Percentiles rank a stretch among this genome's conserved stretches.
These are phyloP conservation scores for Melampsora abietis-canadensis DNA, from an alignment of 1,284 basidiomycete genomes.

Conservation along the genomic window DNA sequence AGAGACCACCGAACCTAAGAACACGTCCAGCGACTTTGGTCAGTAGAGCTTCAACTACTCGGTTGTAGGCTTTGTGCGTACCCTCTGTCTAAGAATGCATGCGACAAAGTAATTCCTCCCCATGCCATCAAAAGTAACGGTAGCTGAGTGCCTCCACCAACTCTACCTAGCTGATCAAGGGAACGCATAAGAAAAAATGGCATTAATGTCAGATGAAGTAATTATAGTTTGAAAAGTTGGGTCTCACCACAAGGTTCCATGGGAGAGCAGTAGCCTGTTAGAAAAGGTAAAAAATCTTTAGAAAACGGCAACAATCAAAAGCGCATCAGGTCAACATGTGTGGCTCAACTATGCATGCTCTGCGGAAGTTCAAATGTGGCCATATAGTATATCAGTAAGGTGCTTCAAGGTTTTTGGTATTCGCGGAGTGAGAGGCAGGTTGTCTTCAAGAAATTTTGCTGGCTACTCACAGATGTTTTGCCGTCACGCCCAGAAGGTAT, in stretches of 20 bases:
- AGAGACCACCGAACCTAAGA: neutral
- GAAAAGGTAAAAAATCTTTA: neutral
- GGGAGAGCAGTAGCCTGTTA: neutral
- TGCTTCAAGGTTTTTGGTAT: neutral
- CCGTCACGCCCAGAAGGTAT: neutral
- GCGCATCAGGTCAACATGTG: neutral
- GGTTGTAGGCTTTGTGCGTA: too few relatives aligned
- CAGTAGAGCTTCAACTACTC: too few relatives aligned
- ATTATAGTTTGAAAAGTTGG: neutral
- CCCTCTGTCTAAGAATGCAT: neutral
- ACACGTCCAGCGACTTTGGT: neutral
- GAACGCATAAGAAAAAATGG: too few relatives aligned
- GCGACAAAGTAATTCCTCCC: neutral
- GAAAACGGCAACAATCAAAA: too few relatives aligned
- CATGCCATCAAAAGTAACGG: neutral
- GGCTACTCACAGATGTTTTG: neutral
- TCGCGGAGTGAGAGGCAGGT: neutral
- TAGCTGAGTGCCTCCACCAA: neutral
- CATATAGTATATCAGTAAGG: neutral
- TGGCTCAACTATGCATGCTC: neutral
- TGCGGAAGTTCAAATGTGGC: neutral
- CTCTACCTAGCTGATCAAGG: neutral
- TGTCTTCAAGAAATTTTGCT: neutral
- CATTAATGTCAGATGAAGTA: neutral
- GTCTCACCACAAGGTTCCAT: constrained; percentile 1